Conservation (phyloP, 495 filamentous ascomycete genomes). For the Hyaloscypha variabilis region DNA sequence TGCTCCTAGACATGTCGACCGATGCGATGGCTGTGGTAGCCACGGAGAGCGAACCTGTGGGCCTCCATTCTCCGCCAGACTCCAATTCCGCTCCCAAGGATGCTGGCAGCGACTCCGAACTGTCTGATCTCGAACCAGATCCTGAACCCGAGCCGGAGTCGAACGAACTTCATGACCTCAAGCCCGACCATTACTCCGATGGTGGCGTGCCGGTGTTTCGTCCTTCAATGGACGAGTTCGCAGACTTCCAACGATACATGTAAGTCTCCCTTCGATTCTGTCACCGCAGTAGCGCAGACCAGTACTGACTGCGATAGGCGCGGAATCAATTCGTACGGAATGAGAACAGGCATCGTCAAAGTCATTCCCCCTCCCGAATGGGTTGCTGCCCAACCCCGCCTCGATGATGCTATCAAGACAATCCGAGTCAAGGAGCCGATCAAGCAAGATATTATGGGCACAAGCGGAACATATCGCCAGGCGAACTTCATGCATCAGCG, state of each 20-base stretch:
- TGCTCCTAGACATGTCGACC: slow-evolving; percentile 24
- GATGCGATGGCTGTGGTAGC: slow-evolving; percentile 25
- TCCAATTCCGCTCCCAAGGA: slow-evolving; percentile 25
- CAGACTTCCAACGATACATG: slow-evolving; percentile 82
- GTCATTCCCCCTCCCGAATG: slow-evolving; percentile 94
- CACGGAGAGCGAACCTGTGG: slow-evolving; percentile 16
- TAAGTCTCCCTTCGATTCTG: slow-evolving; percentile 12
- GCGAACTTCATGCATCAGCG: slow-evolving; percentile 94
- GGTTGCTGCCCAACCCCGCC: slow-evolving; percentile 74
- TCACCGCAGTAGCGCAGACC: neutral
- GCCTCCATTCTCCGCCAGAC: slow-evolving; percentile 30
- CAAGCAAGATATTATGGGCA: slow-evolving; percentile 95
- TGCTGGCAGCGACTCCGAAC: slow-evolving; percentile 51
- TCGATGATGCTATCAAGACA: slow-evolving; percentile 85
- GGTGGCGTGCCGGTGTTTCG: slow-evolving; percentile 92
- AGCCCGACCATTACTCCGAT: slow-evolving; percentile 86
- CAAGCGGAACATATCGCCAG: slow-evolving; percentile 90
- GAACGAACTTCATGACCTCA: slow-evolving; percentile 36
- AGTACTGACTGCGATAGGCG: neutral
- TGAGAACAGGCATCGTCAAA: slow-evolving; percentile 96
- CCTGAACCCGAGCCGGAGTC: slow-evolving; percentile 46
- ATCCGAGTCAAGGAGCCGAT: slow-evolving; percentile 96
- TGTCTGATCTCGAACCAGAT: slow-evolving; percentile 57
- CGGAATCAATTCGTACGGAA: slow-evolving; percentile 90
- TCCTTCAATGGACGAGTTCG: slow-evolving; percentile 93